These are phyloP conservation scores for Thermoascus crustaceus DNA, from an alignment of 2,329 filamentous ascomycete species.

Conservation along the genomic window DNA sequence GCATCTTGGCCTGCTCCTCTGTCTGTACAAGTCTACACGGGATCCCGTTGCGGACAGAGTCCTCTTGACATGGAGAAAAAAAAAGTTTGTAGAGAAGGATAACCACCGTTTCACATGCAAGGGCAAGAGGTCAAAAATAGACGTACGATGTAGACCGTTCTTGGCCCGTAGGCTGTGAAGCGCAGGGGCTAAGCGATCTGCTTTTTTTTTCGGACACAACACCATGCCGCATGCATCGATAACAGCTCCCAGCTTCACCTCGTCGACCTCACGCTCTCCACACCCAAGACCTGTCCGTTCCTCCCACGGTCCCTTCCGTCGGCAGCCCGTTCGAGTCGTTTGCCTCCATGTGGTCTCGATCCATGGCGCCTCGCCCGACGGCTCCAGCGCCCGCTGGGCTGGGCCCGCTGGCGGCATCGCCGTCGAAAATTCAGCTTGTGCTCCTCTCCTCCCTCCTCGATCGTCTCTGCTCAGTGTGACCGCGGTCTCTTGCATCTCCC, in stretches of 20 bases:
- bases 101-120: too few species aligned
- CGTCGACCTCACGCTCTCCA: background rate
- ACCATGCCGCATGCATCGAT: background rate
- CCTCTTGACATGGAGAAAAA: too few species aligned
- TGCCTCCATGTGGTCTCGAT: background rate
- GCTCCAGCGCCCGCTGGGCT: constrained; percentile 2
- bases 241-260: background rate
- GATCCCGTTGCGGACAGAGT: too few species aligned
- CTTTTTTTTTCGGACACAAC: background rate
- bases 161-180: too few species aligned
- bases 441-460: background rate
- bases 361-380: constrained; percentile 3
- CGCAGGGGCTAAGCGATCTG: too few species aligned
- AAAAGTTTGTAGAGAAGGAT: too few species aligned
- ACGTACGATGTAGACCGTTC: too few species aligned
- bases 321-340: background rate
- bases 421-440: background rate
- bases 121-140: too few species aligned
- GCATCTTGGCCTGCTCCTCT: too few species aligned
- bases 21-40: too few species aligned
- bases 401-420: background rate
- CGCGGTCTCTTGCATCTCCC: background rate
- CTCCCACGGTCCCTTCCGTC: constrained; percentile 1
- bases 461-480: too few species aligned
- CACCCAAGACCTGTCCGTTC: background rate